These are phyloP conservation scores for Mycosarcoma mackinlayi DNA, from an alignment of 1,284 basidiomycete species.

Conservation along the genomic window DNA sequence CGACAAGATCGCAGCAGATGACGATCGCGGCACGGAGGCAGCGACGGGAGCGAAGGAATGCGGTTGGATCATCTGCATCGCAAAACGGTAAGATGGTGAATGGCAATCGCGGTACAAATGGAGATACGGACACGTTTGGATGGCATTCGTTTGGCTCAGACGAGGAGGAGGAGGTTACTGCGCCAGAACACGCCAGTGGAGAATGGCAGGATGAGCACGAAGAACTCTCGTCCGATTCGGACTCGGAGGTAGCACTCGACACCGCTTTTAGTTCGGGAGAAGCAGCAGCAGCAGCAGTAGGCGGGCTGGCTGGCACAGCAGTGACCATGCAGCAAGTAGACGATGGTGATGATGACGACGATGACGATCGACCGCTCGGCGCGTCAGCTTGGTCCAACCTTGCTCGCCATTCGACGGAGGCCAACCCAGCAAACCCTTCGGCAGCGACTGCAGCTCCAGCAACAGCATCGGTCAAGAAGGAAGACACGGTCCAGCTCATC, in stretches of 20 bases:
- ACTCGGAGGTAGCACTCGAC: conserved; percentile 5
- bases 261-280: neutral
- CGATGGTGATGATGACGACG: conserved; percentile 47
- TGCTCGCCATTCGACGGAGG: conserved; percentile 9
- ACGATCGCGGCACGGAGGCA: conserved; percentile 4
- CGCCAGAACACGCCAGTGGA: neutral
- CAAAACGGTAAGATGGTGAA: neutral
- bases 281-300: conserved; percentile 3
- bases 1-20: conserved; percentile 22
- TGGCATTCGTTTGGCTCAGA: conserved; percentile 37
- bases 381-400: conserved; percentile 21
- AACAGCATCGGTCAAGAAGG: conserved; percentile 9
- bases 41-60: conserved; percentile 19
- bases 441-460: neutral
- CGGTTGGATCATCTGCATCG: neutral
- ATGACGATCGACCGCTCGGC: conserved; percentile 46
- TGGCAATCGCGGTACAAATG: neutral
- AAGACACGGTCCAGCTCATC: conserved; percentile 35
- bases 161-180: conserved; percentile 8
- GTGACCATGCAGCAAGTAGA: conserved; percentile 43
- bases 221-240: conserved; percentile 23
- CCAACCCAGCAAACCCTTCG: neutral
- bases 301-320: conserved; percentile 19
- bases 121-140: conserved; percentile 11
- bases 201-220: conserved; percentile 18